Evolutionary conservation across 257 asterid species (phyloP).

Genomic region (Perilla frutescens): DNA sequence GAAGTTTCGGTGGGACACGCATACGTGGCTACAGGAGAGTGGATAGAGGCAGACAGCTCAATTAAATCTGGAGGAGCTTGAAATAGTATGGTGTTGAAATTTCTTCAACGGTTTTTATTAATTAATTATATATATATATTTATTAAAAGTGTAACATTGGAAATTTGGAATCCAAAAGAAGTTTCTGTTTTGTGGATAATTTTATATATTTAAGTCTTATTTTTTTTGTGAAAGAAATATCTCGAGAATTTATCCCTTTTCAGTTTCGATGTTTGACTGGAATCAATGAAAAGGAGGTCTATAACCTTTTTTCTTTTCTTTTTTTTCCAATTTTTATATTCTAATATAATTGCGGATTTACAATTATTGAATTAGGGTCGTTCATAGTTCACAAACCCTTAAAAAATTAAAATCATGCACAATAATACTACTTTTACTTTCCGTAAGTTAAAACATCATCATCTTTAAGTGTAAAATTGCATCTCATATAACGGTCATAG

Average conservation of each 20-base stretch:
- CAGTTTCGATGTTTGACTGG: slow-evolving; percentile 16
- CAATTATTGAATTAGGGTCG: no score
- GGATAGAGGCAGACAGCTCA: slow-evolving; percentile 32
- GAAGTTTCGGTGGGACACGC: slow-evolving; percentile 48
- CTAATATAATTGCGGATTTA: no score
- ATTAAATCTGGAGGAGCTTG: slow-evolving; percentile 30
- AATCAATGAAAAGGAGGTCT: slow-evolving; percentile 7
- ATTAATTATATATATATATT: neutral
- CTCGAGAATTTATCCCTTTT: slow-evolving; percentile 29
- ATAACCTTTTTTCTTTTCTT: no score
- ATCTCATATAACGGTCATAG: no score
- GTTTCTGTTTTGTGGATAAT: slow-evolving; percentile 9
- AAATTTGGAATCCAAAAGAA: neutral
- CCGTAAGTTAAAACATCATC: no score
- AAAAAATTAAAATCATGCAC: no score
- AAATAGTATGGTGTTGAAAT: slow-evolving; percentile 22
- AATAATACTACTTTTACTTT: no score
- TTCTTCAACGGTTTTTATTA: neutral
- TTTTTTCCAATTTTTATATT: no score
- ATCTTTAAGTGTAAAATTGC: no score
- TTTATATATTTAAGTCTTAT: no score
- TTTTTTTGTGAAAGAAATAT: no score
- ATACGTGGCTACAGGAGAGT: slow-evolving; percentile 38
- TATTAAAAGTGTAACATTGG: neutral
- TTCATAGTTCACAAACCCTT: no score